These are phyloP conservation scores for Zygosaccharomyces bisporus DNA, from an alignment of 805 yeast genomes.

Conservation along the genomic window DNA sequence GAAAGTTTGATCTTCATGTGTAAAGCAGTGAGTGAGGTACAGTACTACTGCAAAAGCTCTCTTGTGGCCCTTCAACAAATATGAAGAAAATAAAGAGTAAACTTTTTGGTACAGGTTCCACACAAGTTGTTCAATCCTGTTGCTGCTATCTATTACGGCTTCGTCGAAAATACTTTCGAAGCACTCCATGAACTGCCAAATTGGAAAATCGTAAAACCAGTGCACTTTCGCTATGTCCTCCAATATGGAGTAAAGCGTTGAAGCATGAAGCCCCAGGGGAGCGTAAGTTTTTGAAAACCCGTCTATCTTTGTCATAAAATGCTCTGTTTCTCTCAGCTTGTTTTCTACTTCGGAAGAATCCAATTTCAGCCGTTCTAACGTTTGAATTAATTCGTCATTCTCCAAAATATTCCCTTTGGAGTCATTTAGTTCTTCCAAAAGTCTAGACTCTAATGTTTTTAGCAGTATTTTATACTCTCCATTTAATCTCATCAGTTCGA, in stretches of 20 bases:
- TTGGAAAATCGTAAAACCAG: slow-evolving; percentile 56
- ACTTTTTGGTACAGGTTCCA: slow-evolving; percentile 43
- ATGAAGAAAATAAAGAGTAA: slow-evolving; percentile 44
- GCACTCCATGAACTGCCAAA: slow-evolving; percentile 41
- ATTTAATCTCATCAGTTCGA: slow-evolving; percentile 50
- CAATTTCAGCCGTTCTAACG: slow-evolving; percentile 60
- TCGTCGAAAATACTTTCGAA: slow-evolving; percentile 33
- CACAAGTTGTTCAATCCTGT: slow-evolving; percentile 36
- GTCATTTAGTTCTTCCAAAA: slow-evolving; percentile 55
- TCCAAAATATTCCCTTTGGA: slow-evolving; percentile 64
- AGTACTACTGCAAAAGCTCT: slow-evolving; percentile 43
- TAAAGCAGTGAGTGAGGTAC: slow-evolving; percentile 24
- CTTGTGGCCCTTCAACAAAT: slow-evolving; percentile 45
- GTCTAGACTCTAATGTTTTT: slow-evolving; percentile 51
- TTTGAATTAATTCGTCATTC: slow-evolving; percentile 53
- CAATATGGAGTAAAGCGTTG: slow-evolving; percentile 48
- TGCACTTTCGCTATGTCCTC: slow-evolving; percentile 42
- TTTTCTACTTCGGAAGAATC: slow-evolving; percentile 54
- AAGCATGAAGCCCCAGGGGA: slow-evolving; percentile 54
- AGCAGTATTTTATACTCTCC: slow-evolving; percentile 57
- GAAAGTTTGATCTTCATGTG: slow-evolving; percentile 15
- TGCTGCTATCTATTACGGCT: slow-evolving; percentile 9
- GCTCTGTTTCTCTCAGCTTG: slow-evolving; percentile 52
- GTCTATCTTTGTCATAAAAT: slow-evolving; percentile 54
- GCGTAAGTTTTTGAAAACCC: slow-evolving; percentile 44